Evolutionary conservation across 352 stramenopile species (phyloP).

Genomic region (Phytopythium aichiense): DNA sequence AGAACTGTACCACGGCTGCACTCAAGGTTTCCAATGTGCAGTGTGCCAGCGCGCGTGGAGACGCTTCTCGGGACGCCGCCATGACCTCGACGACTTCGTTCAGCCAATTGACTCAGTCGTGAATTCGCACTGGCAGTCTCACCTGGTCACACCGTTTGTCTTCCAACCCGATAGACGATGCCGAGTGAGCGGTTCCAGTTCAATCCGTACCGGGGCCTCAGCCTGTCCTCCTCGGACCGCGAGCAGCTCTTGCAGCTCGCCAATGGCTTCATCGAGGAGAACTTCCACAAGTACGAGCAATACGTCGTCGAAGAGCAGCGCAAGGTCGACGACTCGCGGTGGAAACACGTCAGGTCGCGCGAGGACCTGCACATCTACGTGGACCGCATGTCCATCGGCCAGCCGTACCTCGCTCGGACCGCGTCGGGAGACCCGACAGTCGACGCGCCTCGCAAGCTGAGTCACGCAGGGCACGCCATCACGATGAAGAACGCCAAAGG

Average conservation of each 20-base stretch:
- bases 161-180: slow-evolving; percentile 13
- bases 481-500: background rate
- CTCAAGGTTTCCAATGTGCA: background rate
- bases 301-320: slow-evolving; percentile 20
- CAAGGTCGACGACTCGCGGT: slow-evolving; percentile 27
- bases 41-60: background rate
- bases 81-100: background rate
- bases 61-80: background rate
- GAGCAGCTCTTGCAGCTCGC: slow-evolving; percentile 19
- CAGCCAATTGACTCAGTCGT: slow-evolving; percentile 12
- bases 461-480: background rate
- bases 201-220: slow-evolving; percentile 22
- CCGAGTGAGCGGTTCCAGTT: slow-evolving; percentile 15
- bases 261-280: slow-evolving; percentile 28
- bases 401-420: background rate
- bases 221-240: slow-evolving; percentile 19
- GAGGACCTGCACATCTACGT: slow-evolving; percentile 24
- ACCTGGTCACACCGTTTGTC: background rate
- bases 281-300: slow-evolving; percentile 31
- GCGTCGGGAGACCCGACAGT: background rate
- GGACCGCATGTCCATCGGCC: slow-evolving; percentile 12
- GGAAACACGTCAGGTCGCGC: slow-evolving; percentile 29
- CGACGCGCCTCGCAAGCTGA: background rate
- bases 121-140: slow-evolving; percentile 9
- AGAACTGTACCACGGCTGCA: background rate